These are phyloP conservation scores for Phoma herbarum DNA, from an alignment of 2,329 filamentous ascomycete species.

Conservation along the genomic window DNA sequence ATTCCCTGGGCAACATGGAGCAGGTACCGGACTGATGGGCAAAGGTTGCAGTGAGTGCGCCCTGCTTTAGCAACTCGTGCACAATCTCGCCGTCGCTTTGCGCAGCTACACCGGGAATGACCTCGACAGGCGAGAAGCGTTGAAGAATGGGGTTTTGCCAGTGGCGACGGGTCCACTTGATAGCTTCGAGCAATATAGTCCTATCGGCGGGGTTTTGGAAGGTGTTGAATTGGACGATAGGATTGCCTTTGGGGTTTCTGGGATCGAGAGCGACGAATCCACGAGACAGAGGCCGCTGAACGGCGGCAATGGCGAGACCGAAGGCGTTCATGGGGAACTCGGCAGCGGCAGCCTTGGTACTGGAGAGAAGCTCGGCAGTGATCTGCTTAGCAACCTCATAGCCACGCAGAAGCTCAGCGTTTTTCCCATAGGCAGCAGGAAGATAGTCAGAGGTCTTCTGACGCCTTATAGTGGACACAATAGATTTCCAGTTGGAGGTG, in stretches of 20 bases:
- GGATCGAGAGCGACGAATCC: conserved; percentile 46
- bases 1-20: conserved; percentile 28
- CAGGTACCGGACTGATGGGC: conserved; percentile 22
- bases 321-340: conserved; percentile 27
- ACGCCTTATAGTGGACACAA: conserved; percentile 8
- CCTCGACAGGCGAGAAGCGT: conserved; percentile 41
- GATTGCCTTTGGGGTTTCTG: conserved; percentile 36
- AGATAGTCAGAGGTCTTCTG: conserved; percentile 20
- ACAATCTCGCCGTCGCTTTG: conserved; percentile 25
- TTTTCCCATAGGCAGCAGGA: conserved; percentile 30
- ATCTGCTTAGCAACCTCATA: conserved; percentile 30
- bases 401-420: conserved; percentile 28
- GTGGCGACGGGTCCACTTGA: conserved; percentile 44
- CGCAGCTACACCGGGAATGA: conserved; percentile 29
- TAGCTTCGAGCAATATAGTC: conserved; percentile 35
- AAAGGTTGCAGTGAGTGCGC: conserved; percentile 13
- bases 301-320: conserved; percentile 20
- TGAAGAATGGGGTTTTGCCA: conserved; percentile 38
- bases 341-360: conserved; percentile 36
- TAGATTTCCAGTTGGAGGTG: conserved; percentile 6
- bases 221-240: conserved; percentile 42
- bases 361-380: conserved; percentile 27
- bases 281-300: conserved; percentile 28
- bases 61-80: neutral
- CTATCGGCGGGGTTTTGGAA: conserved; percentile 48